phyloP scores from a whole-genome alignment of 2,329 filamentous ascomycete genomes.

The Hypoxylon sp. region DNA sequence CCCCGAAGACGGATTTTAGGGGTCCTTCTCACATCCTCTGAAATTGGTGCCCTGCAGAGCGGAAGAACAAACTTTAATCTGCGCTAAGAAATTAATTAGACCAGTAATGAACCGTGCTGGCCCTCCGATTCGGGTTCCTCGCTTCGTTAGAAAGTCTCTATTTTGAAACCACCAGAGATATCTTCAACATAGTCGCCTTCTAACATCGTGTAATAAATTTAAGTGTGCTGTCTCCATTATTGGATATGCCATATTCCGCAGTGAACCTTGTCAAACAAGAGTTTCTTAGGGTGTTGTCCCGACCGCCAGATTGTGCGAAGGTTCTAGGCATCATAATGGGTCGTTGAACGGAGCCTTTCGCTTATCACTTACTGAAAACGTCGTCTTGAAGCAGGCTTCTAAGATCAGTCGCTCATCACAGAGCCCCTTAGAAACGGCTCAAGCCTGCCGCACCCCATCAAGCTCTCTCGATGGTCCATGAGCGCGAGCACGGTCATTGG shows the following conservation, averaged over 20 bases:
- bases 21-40: constrained; percentile 35
- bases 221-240: constrained; percentile 11
- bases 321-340: constrained; percentile 42
- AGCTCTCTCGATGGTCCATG: constrained; percentile 31
- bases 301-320: constrained; percentile 42
- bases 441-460: constrained; percentile 43
- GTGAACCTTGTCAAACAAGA: constrained; percentile 32
- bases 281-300: constrained; percentile 35
- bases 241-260: constrained; percentile 16
- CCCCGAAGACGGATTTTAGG: constrained; percentile 37
- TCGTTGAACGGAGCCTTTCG: constrained; percentile 39
- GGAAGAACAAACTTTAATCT: constrained; percentile 43
- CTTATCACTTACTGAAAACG: constrained; percentile 46
- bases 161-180: constrained; percentile 12
- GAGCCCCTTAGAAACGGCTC: constrained; percentile 44
- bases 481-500: constrained; percentile 30
- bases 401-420: constrained; percentile 45
- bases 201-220: neutral
- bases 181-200: constrained; percentile 20
- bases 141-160: constrained; percentile 28
- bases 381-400: constrained; percentile 45
- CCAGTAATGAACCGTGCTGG: constrained; percentile 31
- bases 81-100: constrained; percentile 31
- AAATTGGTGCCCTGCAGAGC: constrained; percentile 40
- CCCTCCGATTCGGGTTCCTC: constrained; percentile 37